phyloP scores from a whole-genome alignment of 768 basidiomycete species.

The Russula emetica region DNA sequence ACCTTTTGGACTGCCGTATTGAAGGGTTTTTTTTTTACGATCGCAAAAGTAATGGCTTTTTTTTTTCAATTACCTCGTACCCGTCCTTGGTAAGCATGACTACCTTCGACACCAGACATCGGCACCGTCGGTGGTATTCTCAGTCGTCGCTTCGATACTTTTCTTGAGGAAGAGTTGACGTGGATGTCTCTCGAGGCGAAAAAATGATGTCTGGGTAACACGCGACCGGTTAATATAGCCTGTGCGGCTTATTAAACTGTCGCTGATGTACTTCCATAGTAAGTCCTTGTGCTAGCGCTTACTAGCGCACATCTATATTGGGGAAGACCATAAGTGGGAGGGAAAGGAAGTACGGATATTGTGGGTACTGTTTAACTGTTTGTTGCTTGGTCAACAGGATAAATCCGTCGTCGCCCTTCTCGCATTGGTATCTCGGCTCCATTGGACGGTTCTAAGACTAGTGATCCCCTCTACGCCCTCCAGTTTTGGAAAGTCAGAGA shows the following conservation, averaged over 20 bases:
- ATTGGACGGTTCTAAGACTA: constrained; percentile 56
- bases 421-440: constrained; percentile 52
- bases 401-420: constrained; percentile 57
- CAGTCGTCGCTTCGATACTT: constrained; percentile 47
- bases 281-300: constrained; percentile 14
- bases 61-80: not conserved
- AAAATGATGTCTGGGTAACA: constrained; percentile 40
- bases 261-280: too few relatives aligned
- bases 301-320: constrained; percentile 50
- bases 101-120: not conserved
- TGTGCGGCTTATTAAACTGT: constrained; percentile 25
- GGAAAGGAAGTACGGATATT: not conserved
- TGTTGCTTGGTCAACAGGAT: constrained; percentile 61
- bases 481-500: constrained; percentile 40
- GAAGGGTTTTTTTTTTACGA: not conserved
- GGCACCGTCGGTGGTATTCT: constrained; percentile 26
- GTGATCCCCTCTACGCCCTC: constrained; percentile 47
- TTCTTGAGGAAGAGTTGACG: constrained; percentile 41
- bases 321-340: not conserved
- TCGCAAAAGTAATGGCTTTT: not conserved
- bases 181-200: constrained; percentile 34
- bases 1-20: not conserved
- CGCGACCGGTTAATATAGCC: constrained; percentile 54
- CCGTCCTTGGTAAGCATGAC: not conserved
- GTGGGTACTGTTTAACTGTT: constrained; percentile 58